These are phyloP conservation scores for Phoma herbarum DNA, from an alignment of 2,329 filamentous ascomycete genomes.

Conservation along the genomic window DNA sequence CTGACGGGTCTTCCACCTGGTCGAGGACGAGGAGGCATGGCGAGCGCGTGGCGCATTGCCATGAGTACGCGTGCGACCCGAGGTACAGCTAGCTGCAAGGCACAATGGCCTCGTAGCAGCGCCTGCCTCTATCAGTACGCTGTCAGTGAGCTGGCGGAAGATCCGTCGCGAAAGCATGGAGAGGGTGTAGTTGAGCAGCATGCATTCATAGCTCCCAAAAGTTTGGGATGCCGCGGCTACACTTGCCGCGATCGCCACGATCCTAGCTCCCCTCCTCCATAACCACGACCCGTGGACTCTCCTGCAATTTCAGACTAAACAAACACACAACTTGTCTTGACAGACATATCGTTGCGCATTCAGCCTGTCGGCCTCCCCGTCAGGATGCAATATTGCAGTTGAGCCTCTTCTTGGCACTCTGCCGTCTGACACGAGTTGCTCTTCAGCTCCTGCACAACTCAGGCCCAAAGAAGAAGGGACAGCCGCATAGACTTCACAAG, in stretches of 20 bases:
- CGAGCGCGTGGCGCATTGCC: conserved; percentile 19
- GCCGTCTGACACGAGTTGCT: conserved; percentile 2
- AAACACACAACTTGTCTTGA: neutral
- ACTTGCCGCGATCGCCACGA: conserved; percentile 9
- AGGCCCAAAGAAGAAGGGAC: too few species aligned
- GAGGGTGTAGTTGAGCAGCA: conserved; percentile 15
- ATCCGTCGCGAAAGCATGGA: conserved; percentile 50
- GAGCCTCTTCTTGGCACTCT: neutral
- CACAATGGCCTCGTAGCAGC: conserved; percentile 18
- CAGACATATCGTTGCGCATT: too few species aligned
- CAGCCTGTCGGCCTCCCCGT: neutral
- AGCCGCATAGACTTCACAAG: too few species aligned
- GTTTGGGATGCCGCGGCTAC: conserved; percentile 25
- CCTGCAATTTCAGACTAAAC: neutral
- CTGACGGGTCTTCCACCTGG: conserved; percentile 85
- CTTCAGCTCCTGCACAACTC: conserved; percentile 11
- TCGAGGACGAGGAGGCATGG: conserved; percentile 60
- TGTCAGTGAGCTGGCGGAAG: conserved; percentile 49
- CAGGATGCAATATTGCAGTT: neutral
- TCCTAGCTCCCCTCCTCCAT: neutral
- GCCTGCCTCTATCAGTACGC: conserved; percentile 36
- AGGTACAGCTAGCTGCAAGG: conserved; percentile 27
- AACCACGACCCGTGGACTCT: neutral
- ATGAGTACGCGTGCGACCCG: conserved; percentile 17
- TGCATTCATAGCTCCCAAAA: conserved; percentile 28